phyloP scores from a whole-genome alignment of 169 alveolate genomes.

The Cryptosporidium andersoni region DNA sequence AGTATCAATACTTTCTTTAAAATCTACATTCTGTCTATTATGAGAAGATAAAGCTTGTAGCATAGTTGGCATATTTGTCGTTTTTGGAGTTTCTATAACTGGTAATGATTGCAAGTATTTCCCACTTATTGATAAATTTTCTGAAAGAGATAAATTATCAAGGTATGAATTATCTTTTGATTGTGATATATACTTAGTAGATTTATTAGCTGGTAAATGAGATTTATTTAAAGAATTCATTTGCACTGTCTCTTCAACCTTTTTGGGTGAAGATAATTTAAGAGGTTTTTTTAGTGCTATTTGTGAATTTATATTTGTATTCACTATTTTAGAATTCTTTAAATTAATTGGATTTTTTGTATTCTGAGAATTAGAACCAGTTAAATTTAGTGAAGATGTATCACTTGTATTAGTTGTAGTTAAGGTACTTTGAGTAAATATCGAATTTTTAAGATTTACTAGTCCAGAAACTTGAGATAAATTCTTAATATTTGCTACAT shows the following conservation, averaged over 20 bases:
- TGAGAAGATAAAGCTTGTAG: conserved; percentile 20
- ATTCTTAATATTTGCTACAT: background rate
- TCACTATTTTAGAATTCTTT: too few species aligned
- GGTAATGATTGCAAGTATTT: background rate
- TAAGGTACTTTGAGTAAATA: too few species aligned
- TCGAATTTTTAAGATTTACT: too few species aligned
- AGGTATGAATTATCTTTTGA: background rate
- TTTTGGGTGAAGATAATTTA: too few species aligned
- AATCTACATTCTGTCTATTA: background rate
- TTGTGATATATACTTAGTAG: background rate
- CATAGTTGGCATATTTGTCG: conserved; percentile 33
- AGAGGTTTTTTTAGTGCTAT: too few species aligned
- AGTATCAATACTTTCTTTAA: too few species aligned
- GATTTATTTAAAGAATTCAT: background rate
- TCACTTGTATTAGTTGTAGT: background rate
- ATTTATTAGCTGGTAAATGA: background rate
- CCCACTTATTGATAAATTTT: background rate
- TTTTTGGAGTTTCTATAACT: conserved; percentile 12
- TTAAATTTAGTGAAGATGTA: conserved; percentile 1
- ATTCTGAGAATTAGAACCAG: conserved; percentile 11
- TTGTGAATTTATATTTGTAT: too few species aligned
- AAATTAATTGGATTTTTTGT: background rate
- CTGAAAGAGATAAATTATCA: background rate
- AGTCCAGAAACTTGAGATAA: too few species aligned
- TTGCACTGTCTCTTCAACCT: background rate